Evolutionary conservation across 2,329 filamentous ascomycete species (phyloP).

Genomic region (Diaporthe australafricana): DNA sequence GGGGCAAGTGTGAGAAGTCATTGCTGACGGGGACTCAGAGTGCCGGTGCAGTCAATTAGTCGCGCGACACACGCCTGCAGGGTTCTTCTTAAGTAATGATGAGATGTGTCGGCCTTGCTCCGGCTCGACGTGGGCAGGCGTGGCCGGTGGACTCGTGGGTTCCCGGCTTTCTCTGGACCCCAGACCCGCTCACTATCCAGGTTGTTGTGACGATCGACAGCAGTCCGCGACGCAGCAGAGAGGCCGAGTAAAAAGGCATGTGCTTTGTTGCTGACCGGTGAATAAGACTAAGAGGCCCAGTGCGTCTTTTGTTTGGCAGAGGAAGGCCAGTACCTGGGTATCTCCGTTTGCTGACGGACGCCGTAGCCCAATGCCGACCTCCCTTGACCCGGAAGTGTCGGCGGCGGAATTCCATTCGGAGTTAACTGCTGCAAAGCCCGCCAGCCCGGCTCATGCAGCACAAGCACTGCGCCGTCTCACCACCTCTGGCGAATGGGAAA

Average conservation of each 20-base stretch:
- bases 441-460: not conserved
- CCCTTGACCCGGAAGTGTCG: constrained; percentile 13
- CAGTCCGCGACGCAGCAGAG: not conserved
- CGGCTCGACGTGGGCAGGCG: constrained; percentile 9
- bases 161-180: not conserved
- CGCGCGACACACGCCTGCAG: constrained; percentile 3
- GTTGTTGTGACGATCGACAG: not conserved
- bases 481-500: not conserved
- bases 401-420: not conserved
- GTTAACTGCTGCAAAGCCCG: constrained; percentile 23
- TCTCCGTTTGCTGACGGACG: not conserved
- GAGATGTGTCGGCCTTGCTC: constrained; percentile 12
- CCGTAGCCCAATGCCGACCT: not conserved
- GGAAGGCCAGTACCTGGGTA: too few species aligned
- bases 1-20: not conserved
- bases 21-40: not conserved
- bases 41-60: not conserved
- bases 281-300: not conserved
- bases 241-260: not conserved
- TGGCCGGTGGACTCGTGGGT: constrained; percentile 3
- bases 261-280: not conserved
- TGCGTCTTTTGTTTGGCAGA: not conserved
- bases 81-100: not conserved
- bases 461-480: not conserved
- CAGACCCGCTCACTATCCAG: not conserved